phyloP scores from a whole-genome alignment of 2,329 filamentous ascomycete genomes.

The Cylindrodendrum hubeiense region DNA sequence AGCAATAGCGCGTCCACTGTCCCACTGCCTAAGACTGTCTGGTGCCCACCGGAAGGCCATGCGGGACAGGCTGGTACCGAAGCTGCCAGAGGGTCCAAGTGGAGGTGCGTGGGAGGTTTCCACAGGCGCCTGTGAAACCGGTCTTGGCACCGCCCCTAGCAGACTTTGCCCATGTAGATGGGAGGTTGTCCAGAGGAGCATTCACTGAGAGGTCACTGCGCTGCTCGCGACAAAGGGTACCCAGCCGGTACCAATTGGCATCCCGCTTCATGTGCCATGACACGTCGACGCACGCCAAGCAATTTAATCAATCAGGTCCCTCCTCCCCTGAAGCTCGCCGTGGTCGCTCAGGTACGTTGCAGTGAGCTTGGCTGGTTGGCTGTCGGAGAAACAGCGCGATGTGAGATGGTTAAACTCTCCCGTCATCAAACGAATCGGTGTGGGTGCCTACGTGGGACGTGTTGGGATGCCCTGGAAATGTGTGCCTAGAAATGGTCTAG shows the following conservation, averaged over 20 bases:
- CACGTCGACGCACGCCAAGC: constrained; percentile 4
- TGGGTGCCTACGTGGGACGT: neutral
- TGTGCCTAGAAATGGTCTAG: constrained; percentile 12
- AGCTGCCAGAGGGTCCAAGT: neutral
- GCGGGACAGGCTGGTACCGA: neutral
- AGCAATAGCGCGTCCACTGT: neutral
- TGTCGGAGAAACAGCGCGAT: neutral
- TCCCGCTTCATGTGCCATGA: neutral
- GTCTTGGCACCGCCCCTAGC: neutral
- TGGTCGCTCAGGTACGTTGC: neutral
- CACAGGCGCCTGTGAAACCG: neutral
- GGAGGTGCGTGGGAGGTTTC: neutral
- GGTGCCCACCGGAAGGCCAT: neutral
- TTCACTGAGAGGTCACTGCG: neutral
- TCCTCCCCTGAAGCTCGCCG: neutral
- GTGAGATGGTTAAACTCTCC: neutral
- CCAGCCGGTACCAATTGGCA: neutral
- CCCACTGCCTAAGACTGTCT: neutral
- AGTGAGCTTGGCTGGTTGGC: neutral
- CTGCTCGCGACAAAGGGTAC: neutral
- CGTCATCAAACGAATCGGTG: neutral
- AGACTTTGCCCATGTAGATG: neutral
- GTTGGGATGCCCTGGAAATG: constrained; percentile 6
- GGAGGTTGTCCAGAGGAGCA: neutral
- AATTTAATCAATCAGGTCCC: constrained; percentile 4